Evolutionary conservation across 192 early-diverging fungal species (phyloP).

Genomic region (Endogone sp.): DNA sequence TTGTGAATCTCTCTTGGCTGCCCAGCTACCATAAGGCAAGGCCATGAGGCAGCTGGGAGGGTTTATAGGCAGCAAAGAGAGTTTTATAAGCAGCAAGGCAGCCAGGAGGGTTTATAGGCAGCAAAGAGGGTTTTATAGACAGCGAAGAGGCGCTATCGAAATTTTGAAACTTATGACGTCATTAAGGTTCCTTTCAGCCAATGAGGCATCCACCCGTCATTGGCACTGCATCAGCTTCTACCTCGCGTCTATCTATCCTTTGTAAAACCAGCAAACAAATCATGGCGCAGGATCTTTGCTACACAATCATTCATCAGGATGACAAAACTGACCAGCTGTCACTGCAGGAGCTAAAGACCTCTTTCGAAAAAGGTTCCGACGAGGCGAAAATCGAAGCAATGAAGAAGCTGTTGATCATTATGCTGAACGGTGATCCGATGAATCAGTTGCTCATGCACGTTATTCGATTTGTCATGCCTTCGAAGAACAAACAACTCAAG

Average conservation of each 20-base stretch:
- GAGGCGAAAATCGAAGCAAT: constrained; percentile 91
- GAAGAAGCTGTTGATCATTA: constrained; percentile 86
- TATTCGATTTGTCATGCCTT: constrained; percentile 96
- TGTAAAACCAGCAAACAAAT: too few relatives aligned
- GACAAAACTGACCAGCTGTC: constrained; percentile 65
- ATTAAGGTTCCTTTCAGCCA: too few relatives aligned
- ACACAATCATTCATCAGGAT: constrained; percentile 58
- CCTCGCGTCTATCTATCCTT: too few relatives aligned
- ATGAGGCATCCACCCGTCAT: too few relatives aligned
- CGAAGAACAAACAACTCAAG: constrained; percentile 94
- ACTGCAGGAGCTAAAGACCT: constrained; percentile 64
- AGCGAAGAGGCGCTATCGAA: neutral
- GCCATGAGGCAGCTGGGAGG: too few relatives aligned
- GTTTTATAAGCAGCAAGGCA: too few relatives aligned
- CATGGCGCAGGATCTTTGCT: constrained; percentile 53
- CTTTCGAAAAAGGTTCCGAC: constrained; percentile 91
- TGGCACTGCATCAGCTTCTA: too few relatives aligned
- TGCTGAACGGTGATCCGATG: constrained; percentile 91
- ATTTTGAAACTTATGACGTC: too few relatives aligned
- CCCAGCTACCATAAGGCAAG: neutral
- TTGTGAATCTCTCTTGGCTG: too few relatives aligned
- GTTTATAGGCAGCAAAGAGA: too few relatives aligned
- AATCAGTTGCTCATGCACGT: constrained; percentile 93
- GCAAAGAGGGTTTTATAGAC: too few relatives aligned
- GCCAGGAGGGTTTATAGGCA: too few relatives aligned